A percentile compares a stretch with the other conserved stretches of the same genome.
Evolutionary conservation across 306 rosid genomes (phyloP).

Genomic region (Pyrus pyrifolia): DNA sequence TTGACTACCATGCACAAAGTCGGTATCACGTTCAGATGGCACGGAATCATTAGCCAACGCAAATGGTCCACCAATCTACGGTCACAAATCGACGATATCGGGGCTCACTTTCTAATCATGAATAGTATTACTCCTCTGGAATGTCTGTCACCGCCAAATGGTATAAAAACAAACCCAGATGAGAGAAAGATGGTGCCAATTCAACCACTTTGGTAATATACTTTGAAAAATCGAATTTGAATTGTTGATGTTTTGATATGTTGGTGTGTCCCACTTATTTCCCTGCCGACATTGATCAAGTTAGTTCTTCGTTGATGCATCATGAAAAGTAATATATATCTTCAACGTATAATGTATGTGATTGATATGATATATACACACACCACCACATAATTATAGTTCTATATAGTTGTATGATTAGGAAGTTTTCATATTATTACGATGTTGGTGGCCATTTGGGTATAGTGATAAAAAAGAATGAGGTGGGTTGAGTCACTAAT

Average conservation of each 20-base stretch:
- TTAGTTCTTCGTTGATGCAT: background rate
- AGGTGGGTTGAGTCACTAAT: fast-evolving
- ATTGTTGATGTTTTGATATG: background rate
- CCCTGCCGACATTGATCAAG: background rate
- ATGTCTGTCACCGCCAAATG: conserved; percentile 39
- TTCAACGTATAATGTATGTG: background rate
- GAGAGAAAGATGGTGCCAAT: background rate
- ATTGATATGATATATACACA: background rate
- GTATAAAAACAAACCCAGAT: background rate
- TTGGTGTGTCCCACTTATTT: background rate
- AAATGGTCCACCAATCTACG: conserved; percentile 24
- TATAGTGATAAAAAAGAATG: no score
- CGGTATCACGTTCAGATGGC: conserved; percentile 27
- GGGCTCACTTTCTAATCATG: conserved; percentile 20
- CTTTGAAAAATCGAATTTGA: background rate
- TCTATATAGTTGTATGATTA: background rate
- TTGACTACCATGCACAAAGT: conserved; percentile 7
- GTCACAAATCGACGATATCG: conserved; percentile 16
- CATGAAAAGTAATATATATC: background rate
- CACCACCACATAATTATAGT: background rate
- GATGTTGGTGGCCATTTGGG: background rate
- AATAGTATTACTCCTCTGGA: conserved; percentile 11
- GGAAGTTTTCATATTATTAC: background rate
- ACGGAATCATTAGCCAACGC: conserved; percentile 21
- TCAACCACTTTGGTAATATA: background rate